A percentile compares a stretch with the other conserved stretches of the same genome.
These are phyloP conservation scores for Tricholomella constricta DNA, from an alignment of 768 basidiomycete genomes.

Conservation along the genomic window DNA sequence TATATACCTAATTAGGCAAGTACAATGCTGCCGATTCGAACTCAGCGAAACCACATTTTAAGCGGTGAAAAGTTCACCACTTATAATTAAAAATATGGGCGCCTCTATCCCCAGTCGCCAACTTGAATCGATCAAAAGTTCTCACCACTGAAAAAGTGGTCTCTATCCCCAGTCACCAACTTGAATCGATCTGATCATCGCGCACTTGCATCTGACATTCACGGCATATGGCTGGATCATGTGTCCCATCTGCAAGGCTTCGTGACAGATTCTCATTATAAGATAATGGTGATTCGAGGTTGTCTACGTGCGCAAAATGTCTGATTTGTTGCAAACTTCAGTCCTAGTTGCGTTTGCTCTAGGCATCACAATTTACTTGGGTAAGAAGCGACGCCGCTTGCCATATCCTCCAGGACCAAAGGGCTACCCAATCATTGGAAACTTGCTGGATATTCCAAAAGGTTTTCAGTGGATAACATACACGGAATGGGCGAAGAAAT, in stretches of 20 bases:
- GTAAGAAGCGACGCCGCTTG: not conserved
- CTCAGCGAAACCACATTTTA: no score
- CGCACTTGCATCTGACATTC: no score
- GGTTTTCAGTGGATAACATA: slow-evolving; percentile 23
- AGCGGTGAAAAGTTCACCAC: no score
- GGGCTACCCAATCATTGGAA: slow-evolving; percentile 27
- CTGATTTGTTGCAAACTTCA: not conserved
- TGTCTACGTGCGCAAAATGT: not conserved
- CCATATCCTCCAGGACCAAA: slow-evolving; percentile 18
- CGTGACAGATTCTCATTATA: not conserved
- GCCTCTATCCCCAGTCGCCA: no score
- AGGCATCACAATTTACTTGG: not conserved
- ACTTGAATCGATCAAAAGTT: no score
- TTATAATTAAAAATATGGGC: no score
- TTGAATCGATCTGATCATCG: not conserved
- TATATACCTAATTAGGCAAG: no score
- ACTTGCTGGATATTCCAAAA: slow-evolving; percentile 22
- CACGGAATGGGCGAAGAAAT: slow-evolving; percentile 15
- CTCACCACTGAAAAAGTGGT: no score
- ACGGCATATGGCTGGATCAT: not conserved
- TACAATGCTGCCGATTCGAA: no score
- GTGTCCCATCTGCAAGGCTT: not conserved
- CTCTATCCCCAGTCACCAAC: not conserved
- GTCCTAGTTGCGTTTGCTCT: not conserved
- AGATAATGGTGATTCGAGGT: not conserved